phyloP scores from a whole-genome alignment of 441 rosid species.

The Omphalea diandra region DNA sequence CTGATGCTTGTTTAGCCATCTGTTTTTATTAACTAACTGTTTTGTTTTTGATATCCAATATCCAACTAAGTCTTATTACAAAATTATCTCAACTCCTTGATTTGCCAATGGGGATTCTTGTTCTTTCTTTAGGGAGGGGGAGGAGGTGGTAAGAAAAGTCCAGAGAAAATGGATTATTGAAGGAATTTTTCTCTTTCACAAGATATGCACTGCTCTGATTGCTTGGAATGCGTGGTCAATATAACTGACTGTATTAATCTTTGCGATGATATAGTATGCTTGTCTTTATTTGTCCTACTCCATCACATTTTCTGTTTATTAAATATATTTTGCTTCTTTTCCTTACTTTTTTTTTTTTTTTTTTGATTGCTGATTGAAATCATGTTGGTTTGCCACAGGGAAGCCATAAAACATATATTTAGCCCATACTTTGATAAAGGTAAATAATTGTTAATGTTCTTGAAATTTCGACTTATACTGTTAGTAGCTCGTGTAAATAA shows the following conservation, averaged over 20 bases:
- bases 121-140: not conserved
- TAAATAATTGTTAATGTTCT: constrained; percentile 29
- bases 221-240: not conserved
- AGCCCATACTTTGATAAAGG: constrained; percentile 64
- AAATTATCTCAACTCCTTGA: not conserved
- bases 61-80: not conserved
- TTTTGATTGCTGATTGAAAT: constrained; percentile 6
- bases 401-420: constrained; percentile 55
- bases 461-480: constrained; percentile 11
- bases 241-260: not conserved
- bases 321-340: not conserved
- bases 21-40: not conserved
- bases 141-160: not conserved
- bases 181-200: not conserved
- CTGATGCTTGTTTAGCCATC: not conserved
- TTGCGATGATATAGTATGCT: not conserved
- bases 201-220: not conserved
- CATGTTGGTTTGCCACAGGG: constrained; percentile 38
- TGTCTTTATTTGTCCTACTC: not conserved
- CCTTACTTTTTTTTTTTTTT: not conserved
- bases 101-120: not conserved
- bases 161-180: not conserved
- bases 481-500: constrained; percentile 5
- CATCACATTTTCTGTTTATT: not conserved
- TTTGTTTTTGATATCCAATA: no score